Evolutionary conservation across 306 rosid species (phyloP), one percentile per base, ranked within the genome.

Genomic region (Acacia melanoxylon): DNA sequence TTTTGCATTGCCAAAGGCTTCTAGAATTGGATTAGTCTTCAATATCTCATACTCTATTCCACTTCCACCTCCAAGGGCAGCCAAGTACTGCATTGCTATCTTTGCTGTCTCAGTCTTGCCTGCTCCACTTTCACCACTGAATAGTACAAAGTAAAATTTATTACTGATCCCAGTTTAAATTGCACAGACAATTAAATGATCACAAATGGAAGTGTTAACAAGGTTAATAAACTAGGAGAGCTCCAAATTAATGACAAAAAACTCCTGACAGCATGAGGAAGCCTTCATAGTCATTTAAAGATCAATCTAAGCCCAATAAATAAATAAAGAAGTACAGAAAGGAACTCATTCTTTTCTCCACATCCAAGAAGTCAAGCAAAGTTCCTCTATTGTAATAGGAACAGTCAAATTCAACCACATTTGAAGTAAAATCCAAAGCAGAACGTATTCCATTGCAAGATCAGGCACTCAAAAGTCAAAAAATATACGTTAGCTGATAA

Each of bases 121-220:
- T 5, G 95, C 95, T 75, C 95, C 95, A 86, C 95, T 91, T 84
- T 91, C 95, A 54, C 95, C 95, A 82, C 95, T 91, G 85, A 13
- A 58, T 65, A 82, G 33, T 27, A 41, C 33, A 41, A 31, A 37
- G 37, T 10, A 69, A 85, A 19, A 31, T 76, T 80, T 33, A 79
- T 27, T 40, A 49, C 48, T 35, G 54, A n/a, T 71, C 74, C 67
- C 52, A 63, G 73, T n/a, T 72, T 59, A 80, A 68, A 69, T 24
- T 25, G 48, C 63, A 49, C 19, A 48, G 68, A 69, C 67, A 75
- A 75, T 63, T 68, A 37, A 58, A 58, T 37, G 29, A 71, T 71
- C 14, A 22, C 37, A 56, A 40, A 52, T 33, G 67, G 66, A 44
- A 76, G 40, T 70, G 75, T 8, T 35, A 27, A 68, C 56, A 58